Evolutionary conservation across 441 rosid species (phyloP).

Genomic region (Raphanus hybrid): DNA sequence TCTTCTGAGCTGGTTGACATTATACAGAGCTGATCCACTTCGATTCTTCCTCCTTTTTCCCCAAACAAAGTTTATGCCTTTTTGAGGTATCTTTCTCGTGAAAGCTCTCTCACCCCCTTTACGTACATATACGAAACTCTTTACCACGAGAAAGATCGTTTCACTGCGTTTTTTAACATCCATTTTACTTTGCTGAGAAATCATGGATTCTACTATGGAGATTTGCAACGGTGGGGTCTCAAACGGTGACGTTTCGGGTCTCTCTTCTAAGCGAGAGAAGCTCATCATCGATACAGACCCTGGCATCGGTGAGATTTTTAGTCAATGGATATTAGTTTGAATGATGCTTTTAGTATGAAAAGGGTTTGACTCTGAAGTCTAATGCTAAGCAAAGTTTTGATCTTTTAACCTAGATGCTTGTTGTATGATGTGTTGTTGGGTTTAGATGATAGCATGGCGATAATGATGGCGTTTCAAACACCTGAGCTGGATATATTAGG

Average conservation of each 20-base stretch:
- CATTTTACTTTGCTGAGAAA: not conserved
- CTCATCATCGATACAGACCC: no score
- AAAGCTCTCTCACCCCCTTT: slow-evolving; percentile 23
- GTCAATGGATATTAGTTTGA: no score
- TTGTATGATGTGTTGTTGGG: not conserved
- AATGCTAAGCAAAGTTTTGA: no score
- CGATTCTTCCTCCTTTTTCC: not conserved
- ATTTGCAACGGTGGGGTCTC: no score
- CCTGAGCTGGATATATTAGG: slow-evolving; percentile 78
- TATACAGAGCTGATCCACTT: slow-evolving; percentile 12
- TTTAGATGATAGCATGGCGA: slow-evolving; percentile 92
- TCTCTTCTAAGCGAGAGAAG: no score
- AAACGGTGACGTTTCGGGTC: no score
- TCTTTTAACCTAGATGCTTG: no score
- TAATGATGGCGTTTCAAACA: slow-evolving; percentile 90
- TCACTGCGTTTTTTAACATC: not conserved
- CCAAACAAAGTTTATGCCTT: not conserved
- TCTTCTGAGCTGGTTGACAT: not conserved
- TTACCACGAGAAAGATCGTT: not conserved
- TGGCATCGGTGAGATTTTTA: no score
- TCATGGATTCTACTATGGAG: no score
- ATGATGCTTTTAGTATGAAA: no score
- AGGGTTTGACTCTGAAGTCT: no score
- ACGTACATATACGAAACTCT: not conserved
- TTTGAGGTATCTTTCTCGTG: slow-evolving; percentile 1